Evolutionary conservation across 2,329 filamentous ascomycete genomes (phyloP).

Genomic region (Colletotrichum coccodes): DNA sequence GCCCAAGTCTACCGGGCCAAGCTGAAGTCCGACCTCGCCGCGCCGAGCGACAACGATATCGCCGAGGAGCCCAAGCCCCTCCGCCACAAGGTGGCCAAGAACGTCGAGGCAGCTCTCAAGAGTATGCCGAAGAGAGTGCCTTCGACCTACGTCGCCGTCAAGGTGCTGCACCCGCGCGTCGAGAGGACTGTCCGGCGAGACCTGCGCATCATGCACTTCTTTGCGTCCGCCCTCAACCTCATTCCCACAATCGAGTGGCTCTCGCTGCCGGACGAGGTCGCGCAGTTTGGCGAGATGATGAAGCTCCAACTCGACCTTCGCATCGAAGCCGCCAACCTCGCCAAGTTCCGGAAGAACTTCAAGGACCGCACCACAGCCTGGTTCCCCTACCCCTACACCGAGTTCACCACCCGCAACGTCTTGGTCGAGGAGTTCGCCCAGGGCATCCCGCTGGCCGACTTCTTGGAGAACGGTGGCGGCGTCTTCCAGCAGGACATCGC

Average conservation of each 20-base stretch:
- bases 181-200: slow-evolving; percentile 92
- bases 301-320: slow-evolving; percentile 93
- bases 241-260: slow-evolving; percentile 98
- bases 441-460: slow-evolving; percentile 89
- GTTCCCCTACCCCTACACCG: slow-evolving; percentile 94
- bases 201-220: slow-evolving; percentile 92
- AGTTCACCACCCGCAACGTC: slow-evolving; percentile 92
- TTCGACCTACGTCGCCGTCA: slow-evolving; percentile 92
- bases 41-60: slow-evolving; percentile 68
- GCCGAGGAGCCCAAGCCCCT: slow-evolving; percentile 60
- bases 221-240: slow-evolving; percentile 83
- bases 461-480: slow-evolving; percentile 90
- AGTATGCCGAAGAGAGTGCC: slow-evolving; percentile 86
- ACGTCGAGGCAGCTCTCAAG: slow-evolving; percentile 88
- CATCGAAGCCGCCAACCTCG: slow-evolving; percentile 92
- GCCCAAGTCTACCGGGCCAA: slow-evolving; percentile 98
- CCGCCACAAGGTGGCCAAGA: slow-evolving; percentile 77
- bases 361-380: slow-evolving; percentile 89
- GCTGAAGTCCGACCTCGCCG: slow-evolving; percentile 81
- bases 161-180: slow-evolving; percentile 92
- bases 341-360: slow-evolving; percentile 90
- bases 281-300: slow-evolving; percentile 99
- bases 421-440: slow-evolving; percentile 96
- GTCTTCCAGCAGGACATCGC: slow-evolving; percentile 95
- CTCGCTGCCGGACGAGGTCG: slow-evolving; percentile 92